A percentile compares a stretch with the other conserved stretches of the same genome.
Evolutionary conservation across 1,284 basidiomycete genomes (phyloP).

Genomic region (Testicularia cyperi): DNA sequence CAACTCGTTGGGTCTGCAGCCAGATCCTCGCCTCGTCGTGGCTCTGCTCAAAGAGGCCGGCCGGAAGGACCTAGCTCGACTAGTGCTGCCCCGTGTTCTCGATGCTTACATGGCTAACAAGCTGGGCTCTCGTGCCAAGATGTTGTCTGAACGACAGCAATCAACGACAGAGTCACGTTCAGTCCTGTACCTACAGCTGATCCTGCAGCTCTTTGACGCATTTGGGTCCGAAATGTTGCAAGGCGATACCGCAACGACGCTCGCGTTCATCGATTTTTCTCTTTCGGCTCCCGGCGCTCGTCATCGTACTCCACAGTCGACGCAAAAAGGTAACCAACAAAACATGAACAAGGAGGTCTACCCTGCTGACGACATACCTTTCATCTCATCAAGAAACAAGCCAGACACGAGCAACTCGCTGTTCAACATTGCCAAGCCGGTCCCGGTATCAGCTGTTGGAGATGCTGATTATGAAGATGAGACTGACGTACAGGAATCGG

Average conservation of each 20-base stretch:
- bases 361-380: constrained; percentile 7
- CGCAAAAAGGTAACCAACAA: too few species aligned
- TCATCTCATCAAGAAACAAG: constrained; percentile 13
- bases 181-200: constrained; percentile 46
- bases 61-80: constrained; percentile 32
- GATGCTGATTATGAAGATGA: neutral
- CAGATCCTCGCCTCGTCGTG: constrained; percentile 34
- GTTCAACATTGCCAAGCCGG: constrained; percentile 7
- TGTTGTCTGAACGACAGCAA: constrained; percentile 1
- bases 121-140: constrained; percentile 2
- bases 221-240: constrained; percentile 48
- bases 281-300: constrained; percentile 10
- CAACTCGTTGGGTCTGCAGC: constrained; percentile 23
- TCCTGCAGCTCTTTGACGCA: constrained; percentile 50
- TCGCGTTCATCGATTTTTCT: constrained; percentile 52
- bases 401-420: constrained; percentile 4
- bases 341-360: neutral
- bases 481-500: neutral
- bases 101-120: constrained; percentile 39
- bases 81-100: constrained; percentile 23
- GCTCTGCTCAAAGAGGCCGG: constrained; percentile 20
- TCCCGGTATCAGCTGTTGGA: neutral
- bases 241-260: constrained; percentile 37
- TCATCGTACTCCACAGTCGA: too few species aligned
- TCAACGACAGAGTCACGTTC: constrained; percentile 15